Conservation (phyloP, 352 stramenopile species). For the Globisporangium paroecandrum region DNA sequence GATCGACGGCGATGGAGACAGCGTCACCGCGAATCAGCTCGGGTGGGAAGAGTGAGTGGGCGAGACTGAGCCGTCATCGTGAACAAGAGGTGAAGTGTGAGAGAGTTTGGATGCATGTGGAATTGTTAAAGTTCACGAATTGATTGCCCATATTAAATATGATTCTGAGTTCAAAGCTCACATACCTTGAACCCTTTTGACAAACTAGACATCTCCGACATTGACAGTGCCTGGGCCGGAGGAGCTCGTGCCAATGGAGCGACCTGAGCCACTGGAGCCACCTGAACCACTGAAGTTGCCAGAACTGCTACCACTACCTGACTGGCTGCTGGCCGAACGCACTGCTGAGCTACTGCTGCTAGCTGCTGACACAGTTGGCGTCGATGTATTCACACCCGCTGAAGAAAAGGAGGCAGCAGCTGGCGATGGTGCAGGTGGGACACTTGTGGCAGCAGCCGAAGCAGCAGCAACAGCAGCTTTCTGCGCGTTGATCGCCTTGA, state of each 20-base stretch:
- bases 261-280: not conserved
- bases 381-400: not conserved
- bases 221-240: conserved; percentile 13
- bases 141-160: conserved; percentile 5
- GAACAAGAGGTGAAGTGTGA: not conserved
- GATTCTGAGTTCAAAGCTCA: not conserved
- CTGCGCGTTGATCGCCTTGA: conserved; percentile 25
- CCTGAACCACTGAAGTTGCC: not conserved
- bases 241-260: not conserved
- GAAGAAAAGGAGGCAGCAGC: too few relatives aligned
- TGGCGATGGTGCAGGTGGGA: not conserved
- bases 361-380: not conserved
- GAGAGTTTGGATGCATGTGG: conserved; percentile 1
- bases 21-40: conserved; percentile 74
- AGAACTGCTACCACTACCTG: not conserved
- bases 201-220: conserved; percentile 13
- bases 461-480: conserved; percentile 7
- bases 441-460: conserved; percentile 1
- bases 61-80: not conserved
- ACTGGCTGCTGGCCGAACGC: conserved; percentile 1
- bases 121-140: not conserved
- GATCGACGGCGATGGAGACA: conserved; percentile 88
- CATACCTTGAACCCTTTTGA: not conserved
- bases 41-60: conserved; percentile 66
- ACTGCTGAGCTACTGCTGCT: not conserved